These are phyloP conservation scores for Cladophialophora chaetospira DNA, from an alignment of 2,329 filamentous ascomycete genomes.

Conservation along the genomic window DNA sequence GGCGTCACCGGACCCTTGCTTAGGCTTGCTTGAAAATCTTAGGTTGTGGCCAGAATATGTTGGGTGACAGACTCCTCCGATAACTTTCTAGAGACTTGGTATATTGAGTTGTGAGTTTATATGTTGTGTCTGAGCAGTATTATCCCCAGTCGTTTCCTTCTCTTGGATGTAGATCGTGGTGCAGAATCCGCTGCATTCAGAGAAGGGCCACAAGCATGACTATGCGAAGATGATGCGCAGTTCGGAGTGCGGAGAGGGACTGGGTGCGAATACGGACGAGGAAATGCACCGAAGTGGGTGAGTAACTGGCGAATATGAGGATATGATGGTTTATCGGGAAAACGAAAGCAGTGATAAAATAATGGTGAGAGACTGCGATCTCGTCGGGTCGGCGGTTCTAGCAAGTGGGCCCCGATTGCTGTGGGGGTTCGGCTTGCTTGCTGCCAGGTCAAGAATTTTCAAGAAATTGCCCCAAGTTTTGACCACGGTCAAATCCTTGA, in stretches of 20 bases:
- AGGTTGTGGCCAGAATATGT: conserved; percentile 5
- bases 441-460: too few relatives aligned
- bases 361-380: too few relatives aligned
- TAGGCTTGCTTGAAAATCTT: not conserved
- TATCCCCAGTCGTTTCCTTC: conserved; percentile 31
- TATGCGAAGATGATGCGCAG: not conserved
- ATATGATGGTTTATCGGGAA: too few relatives aligned
- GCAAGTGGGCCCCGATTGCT: too few relatives aligned
- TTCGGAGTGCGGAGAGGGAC: not conserved
- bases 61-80: conserved; percentile 29
- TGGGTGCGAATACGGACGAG: not conserved
- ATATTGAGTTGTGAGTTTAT: too few relatives aligned
- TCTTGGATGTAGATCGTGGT: conserved; percentile 26
- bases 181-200: conserved; percentile 29
- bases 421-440: too few relatives aligned
- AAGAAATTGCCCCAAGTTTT: too few relatives aligned
- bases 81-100: not conserved
- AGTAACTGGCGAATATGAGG: not conserved
- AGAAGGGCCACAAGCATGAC: not conserved
- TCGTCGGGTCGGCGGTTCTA: too few relatives aligned
- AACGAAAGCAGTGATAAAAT: too few relatives aligned
- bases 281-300: not conserved
- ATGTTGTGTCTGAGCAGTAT: conserved; percentile 1
- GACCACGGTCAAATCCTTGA: too few relatives aligned
- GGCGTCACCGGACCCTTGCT: not conserved